Evolutionary conservation across 2,329 filamentous ascomycete genomes (phyloP), one percentile per base, ranked within the genome.

Genomic region (Huntiella savannae): DNA sequence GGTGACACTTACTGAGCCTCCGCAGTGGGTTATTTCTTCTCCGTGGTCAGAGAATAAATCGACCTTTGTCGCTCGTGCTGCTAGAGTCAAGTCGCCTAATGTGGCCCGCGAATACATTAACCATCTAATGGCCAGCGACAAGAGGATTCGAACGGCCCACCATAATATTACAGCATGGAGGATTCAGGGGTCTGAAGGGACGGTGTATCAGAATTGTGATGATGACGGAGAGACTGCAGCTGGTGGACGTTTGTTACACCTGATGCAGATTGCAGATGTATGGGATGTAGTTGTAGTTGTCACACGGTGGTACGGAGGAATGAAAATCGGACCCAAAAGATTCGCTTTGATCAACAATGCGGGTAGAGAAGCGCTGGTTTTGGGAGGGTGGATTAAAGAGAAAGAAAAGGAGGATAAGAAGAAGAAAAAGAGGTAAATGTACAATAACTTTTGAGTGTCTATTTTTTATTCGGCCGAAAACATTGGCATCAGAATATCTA

Each of bases 111-210:
- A 65, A 2, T 87, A 75, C 56, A 63, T 96, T 1, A 68, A 75
- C 38, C 78, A 92, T 59, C 70, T 98, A 1, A 69, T 95, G 5
- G 71, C 78, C 4, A 82, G 77, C 6, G 86, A 96, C 61, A 86
- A 82, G 62, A 85, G 82, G 54, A 79, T 85, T 33, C 79, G 85
- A n/a, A 67, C 71, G 40, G 91, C 91, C 4, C 86, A 88, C 50
- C 91, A 98, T 60, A 96, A 96, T 60, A 95, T 98, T 57, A 87
- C 81, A 15, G 88, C 88, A 1, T 96, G 86, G 83, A 75, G 91
- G 8, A 87, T 96, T 46, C 74, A 72, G 28, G 74, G 73, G 63
- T 64, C n/a, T 7, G 39, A 62, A 52, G 64, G 66, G 4, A 70
- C 69, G 43, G 64, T 65, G 22, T 49, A 43, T 22, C 87, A 96